A percentile compares a stretch with the other conserved stretches of the same genome.
These are phyloP conservation scores for Spergularia bocconei DNA, from an alignment of 148 eudicot species.

Conservation along the genomic window DNA sequence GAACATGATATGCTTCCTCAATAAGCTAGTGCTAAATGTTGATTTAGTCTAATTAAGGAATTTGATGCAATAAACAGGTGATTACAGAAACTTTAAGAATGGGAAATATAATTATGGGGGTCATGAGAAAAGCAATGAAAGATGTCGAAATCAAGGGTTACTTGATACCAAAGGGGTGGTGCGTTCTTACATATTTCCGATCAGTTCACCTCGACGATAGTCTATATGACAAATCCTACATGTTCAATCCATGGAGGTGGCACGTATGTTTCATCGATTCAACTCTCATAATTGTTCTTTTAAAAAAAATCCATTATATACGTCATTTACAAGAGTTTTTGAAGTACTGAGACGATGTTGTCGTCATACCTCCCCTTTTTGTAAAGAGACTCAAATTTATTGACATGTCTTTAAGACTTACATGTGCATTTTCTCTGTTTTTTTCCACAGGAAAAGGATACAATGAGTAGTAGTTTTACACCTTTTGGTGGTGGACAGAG, in stretches of 20 bases:
- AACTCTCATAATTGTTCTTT: no score
- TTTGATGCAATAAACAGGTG: constrained; percentile 41
- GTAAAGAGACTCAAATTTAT: no score
- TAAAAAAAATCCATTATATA: no score
- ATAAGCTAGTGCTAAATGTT: neutral
- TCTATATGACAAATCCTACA: constrained; percentile 52
- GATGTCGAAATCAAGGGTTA: constrained; percentile 84
- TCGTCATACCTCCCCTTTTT: no score
- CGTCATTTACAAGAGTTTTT: neutral
- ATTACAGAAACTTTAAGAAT: constrained; percentile 78
- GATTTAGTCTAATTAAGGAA: neutral
- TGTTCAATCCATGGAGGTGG: constrained; percentile 95
- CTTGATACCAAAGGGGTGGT: constrained; percentile 85
- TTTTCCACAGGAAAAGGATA: constrained; percentile 51
- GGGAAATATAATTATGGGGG: constrained; percentile 78
- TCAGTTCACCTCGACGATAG: constrained; percentile 73
- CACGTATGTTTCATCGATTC: constrained; percentile 42
- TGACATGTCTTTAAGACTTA: no score
- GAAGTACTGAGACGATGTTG: no score
- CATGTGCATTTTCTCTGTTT: neutral
- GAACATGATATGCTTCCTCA: neutral
- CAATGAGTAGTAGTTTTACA: constrained; percentile 54
- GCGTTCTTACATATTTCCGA: constrained; percentile 72
- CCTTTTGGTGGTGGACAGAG: constrained; percentile 98
- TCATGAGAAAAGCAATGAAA: constrained; percentile 82